phyloP scores from a whole-genome alignment of 768 basidiomycete species.

The Mycena pura region DNA sequence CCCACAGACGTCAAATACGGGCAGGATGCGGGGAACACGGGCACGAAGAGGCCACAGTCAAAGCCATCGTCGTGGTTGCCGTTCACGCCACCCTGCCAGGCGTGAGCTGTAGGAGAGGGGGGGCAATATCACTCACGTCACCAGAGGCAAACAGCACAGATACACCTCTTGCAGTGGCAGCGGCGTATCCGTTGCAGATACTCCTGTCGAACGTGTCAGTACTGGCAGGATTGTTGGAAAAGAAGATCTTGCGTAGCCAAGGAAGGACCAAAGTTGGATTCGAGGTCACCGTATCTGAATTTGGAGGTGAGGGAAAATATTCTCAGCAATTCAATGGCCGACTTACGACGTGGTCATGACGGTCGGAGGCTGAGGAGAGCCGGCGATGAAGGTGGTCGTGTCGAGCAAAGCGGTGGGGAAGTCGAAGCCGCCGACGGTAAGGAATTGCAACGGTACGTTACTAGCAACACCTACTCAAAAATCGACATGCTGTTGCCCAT shows the following conservation, averaged over 20 bases:
- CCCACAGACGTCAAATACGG: conserved; percentile 14
- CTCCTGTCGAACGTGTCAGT: conserved; percentile 54
- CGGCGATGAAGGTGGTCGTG: conserved; percentile 47
- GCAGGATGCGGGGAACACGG: conserved; percentile 28
- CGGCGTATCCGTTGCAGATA: conserved; percentile 51
- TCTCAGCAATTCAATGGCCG: background rate
- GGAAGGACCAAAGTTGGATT: conserved; percentile 28
- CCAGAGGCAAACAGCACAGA: conserved; percentile 18
- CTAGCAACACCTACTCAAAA: conserved; percentile 51
- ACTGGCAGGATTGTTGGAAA: conserved; percentile 47
- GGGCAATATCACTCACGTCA: conserved; percentile 1
- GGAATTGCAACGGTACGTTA: conserved; percentile 32
- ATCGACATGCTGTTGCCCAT: conserved; percentile 44
- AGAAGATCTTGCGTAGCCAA: conserved; percentile 43
- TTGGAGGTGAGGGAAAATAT: background rate
- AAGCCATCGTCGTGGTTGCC: conserved; percentile 26
- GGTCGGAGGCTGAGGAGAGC: conserved; percentile 53
- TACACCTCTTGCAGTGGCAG: conserved; percentile 38
- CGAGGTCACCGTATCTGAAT: conserved; percentile 8
- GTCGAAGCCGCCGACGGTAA: conserved; percentile 53
- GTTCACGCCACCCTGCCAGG: conserved; percentile 12
- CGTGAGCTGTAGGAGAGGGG: background rate
- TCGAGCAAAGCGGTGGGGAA: conserved; percentile 46
- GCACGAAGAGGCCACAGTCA: conserved; percentile 35
- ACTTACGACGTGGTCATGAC: conserved; percentile 54